Evolutionary conservation across 306 rosid genomes (phyloP), one percentile per base, ranked within the genome.

Genomic region (Quercus berberidifolia): DNA sequence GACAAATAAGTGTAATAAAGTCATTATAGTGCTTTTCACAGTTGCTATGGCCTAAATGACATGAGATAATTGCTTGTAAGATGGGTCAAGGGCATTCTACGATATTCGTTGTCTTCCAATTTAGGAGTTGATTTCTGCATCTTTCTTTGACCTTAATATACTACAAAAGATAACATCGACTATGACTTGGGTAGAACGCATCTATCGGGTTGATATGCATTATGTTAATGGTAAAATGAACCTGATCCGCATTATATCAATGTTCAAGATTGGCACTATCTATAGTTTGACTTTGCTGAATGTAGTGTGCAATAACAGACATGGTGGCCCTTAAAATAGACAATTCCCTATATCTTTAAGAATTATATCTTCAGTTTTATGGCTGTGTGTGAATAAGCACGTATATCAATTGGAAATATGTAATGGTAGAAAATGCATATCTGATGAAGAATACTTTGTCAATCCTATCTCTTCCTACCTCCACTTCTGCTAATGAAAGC

Each of bases 11-110:
- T 25, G 33, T 49, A 52, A 12, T 23, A 64, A 35, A 21, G 59
- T 38, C 69, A 51, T 52, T 7, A 71, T 55, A 75, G 76, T 79
- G 81, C 78, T 70, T 75, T 69, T 69, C 17, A 49, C 71, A 55
- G 19, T 64, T 65, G 74, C 46, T 41, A 76, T 30, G 63, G 72
- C 62, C 9, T 41, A 41, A 38, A 41, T 41, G 46, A 52, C 71
- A 41, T 25, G 51, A 19, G 49, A 14, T 21, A 35, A n/a, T 5
- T 9, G 31, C 21, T 13, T 38, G 6, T 38, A 20, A 28, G 31
- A 6, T 56, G 38, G 15, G n/a, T 51, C 55, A 46, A 57, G 31
- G 21, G 58, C 59, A 57, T 78, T 68, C 54, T 19, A 17, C 41
- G 68, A 63, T 2, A 41, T 43, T 9, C 5, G 54, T 11, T 49